A percentile compares a stretch with the other conserved stretches of the same genome.
Conservation (phyloP, 2,329 filamentous ascomycete genomes). For the Scytalidium sp. region DNA sequence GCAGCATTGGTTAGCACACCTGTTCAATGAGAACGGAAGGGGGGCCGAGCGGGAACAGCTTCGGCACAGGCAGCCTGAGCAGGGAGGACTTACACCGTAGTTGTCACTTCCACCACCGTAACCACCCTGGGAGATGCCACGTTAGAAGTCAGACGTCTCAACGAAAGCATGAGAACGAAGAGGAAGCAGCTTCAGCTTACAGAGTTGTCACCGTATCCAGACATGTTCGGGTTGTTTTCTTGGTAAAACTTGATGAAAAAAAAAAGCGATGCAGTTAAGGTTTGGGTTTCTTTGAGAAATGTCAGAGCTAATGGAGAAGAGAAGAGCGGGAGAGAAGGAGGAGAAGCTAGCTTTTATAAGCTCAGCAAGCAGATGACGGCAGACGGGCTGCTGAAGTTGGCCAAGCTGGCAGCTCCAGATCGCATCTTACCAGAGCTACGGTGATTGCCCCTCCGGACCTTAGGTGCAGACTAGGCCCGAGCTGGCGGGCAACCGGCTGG, state of each 20-base stretch:
- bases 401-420: not conserved
- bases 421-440: not conserved
- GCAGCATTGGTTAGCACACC: too few relatives aligned
- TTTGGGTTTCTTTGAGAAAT: not conserved
- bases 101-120: slow-evolving; percentile 11
- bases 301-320: not conserved
- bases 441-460: not conserved
- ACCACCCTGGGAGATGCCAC: not conserved
- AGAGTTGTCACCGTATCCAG: not conserved
- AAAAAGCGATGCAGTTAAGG: not conserved
- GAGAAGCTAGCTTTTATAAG: not conserved
- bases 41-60: too few relatives aligned
- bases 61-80: not conserved
- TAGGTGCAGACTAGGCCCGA: not conserved
- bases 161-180: slow-evolving; percentile 13
- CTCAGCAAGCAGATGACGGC: not conserved
- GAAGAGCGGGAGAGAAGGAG: not conserved
- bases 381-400: not conserved
- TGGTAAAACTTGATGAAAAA: not conserved
- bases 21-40: too few relatives aligned
- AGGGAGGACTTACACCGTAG: slow-evolving; percentile 16
- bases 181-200: slow-evolving; percentile 2
- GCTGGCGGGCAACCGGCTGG: not conserved
- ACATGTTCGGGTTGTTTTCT: too few relatives aligned
- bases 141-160: not conserved